Conservation (phyloP, 192 early-diverging fungal species). For the Thamnidium elegans region DNA sequence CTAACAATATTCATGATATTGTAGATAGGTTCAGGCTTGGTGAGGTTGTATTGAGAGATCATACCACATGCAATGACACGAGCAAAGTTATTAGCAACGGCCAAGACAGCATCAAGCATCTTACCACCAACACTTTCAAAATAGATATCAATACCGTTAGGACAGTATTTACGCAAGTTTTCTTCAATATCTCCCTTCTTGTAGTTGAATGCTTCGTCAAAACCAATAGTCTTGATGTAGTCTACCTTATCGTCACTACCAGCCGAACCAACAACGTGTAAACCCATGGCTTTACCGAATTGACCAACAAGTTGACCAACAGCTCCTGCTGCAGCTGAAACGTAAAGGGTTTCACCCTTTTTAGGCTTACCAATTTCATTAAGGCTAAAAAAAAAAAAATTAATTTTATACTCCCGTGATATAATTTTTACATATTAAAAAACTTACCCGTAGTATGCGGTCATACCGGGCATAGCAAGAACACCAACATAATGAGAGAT, state of each 20-base stretch:
- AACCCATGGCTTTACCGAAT: slow-evolving; percentile 71
- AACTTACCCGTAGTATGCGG: slow-evolving; percentile 58
- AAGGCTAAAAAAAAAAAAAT: slow-evolving; percentile 33
- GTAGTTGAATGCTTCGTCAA: slow-evolving; percentile 92
- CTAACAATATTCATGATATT: slow-evolving; percentile 54
- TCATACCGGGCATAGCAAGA: slow-evolving; percentile 79
- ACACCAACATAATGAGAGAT: slow-evolving; percentile 59
- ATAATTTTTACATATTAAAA: neutral
- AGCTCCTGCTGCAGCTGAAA: slow-evolving; percentile 74
- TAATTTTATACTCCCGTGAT: slow-evolving; percentile 9
- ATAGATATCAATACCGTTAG: slow-evolving; percentile 85
- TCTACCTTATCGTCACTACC: slow-evolving; percentile 84
- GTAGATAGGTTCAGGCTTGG: slow-evolving; percentile 48
- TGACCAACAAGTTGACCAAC: slow-evolving; percentile 74
- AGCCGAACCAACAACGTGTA: slow-evolving; percentile 77
- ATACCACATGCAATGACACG: slow-evolving; percentile 72
- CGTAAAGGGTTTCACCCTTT: slow-evolving; percentile 77
- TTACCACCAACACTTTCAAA: slow-evolving; percentile 84
- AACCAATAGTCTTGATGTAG: slow-evolving; percentile 61
- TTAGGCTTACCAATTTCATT: slow-evolving; percentile 67
- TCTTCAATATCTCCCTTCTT: slow-evolving; percentile 59
- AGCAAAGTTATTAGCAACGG: slow-evolving; percentile 56
- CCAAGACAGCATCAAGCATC: slow-evolving; percentile 69
- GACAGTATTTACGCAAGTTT: slow-evolving; percentile 59
- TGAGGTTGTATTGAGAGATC: slow-evolving; percentile 67